A percentile compares a stretch with the other conserved stretches of the same genome.
Conservation (phyloP, 116 monocot genomes). For the Papilionanthe hybrid region DNA sequence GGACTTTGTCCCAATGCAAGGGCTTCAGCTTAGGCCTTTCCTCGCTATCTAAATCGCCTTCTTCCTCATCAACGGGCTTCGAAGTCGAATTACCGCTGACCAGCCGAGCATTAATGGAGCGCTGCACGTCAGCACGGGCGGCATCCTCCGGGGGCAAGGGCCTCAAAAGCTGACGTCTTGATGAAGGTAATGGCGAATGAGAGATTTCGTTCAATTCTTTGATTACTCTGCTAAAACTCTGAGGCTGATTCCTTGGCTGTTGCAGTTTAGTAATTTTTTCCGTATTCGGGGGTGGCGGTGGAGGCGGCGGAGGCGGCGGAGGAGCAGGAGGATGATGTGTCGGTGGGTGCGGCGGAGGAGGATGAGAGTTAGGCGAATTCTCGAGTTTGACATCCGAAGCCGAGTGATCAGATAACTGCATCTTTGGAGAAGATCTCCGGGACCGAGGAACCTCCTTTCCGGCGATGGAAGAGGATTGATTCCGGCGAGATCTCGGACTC, state of each 20-base stretch:
- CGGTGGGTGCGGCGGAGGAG: constrained; percentile 31
- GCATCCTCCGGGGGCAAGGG: constrained; percentile 39
- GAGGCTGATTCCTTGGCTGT: constrained; percentile 29
- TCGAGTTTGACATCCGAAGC: constrained; percentile 47
- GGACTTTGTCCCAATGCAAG: constrained; percentile 90
- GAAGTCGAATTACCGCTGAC: constrained; percentile 24
- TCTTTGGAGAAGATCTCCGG: constrained; percentile 60
- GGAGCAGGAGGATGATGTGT: too few relatives aligned
- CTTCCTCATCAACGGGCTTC: constrained; percentile 1
- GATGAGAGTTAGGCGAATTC: constrained; percentile 16
- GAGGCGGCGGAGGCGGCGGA: constrained; percentile 26
- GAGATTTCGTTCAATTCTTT: constrained; percentile 1
- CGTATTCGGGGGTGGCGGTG: constrained; percentile 9
- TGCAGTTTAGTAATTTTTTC: constrained; percentile 17
- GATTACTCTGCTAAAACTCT: constrained; percentile 2
- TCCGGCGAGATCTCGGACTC: constrained; percentile 39
- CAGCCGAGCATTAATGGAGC: constrained; percentile 16
- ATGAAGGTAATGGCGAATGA: constrained; percentile 22
- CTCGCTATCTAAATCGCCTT: constrained; percentile 24
- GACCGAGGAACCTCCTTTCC: constrained; percentile 61
- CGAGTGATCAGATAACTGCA: constrained; percentile 33
- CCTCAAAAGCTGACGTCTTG: constrained; percentile 62
- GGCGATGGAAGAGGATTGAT: constrained; percentile 20
- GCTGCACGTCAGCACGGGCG: constrained; percentile 26
- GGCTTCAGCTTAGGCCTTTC: constrained; percentile 74